Conservation (phyloP, 257 asterid genomes). For the Sherardia arvensis region DNA sequence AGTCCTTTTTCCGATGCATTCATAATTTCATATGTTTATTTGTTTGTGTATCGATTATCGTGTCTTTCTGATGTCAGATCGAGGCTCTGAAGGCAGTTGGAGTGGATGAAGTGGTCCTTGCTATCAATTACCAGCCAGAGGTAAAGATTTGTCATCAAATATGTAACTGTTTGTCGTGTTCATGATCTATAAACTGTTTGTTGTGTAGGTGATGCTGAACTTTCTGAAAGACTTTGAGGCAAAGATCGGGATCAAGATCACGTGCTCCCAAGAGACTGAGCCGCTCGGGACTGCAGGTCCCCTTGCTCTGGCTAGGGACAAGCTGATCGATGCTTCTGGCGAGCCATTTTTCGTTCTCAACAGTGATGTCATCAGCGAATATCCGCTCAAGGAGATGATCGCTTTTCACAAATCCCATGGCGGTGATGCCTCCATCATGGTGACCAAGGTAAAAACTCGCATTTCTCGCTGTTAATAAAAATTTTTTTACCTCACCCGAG, state of each 20-base stretch:
- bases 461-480: neutral
- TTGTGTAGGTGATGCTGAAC: slow-evolving; percentile 74
- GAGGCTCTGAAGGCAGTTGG: slow-evolving; percentile 89
- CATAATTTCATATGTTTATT: neutral
- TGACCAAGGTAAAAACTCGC: slow-evolving; percentile 43
- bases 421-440: slow-evolving; percentile 95
- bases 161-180: neutral
- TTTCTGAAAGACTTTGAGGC: slow-evolving; percentile 86
- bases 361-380: slow-evolving; percentile 92
- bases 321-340: slow-evolving; percentile 69
- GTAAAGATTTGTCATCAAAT: slow-evolving; percentile 29
- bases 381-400: slow-evolving; percentile 81
- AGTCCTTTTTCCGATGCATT: neutral
- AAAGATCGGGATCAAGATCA: slow-evolving; percentile 86
- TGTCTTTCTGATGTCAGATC: slow-evolving; percentile 37
- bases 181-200: neutral
- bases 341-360: slow-evolving; percentile 94
- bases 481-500: too few relatives aligned
- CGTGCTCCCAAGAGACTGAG: slow-evolving; percentile 95
- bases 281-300: slow-evolving; percentile 99
- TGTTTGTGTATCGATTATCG: neutral
- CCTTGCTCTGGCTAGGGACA: slow-evolving; percentile 94
- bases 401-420: slow-evolving; percentile 91
- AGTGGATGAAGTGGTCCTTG: slow-evolving; percentile 91
- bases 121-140: slow-evolving; percentile 97